These are phyloP conservation scores for Yamadazyma ubonensis DNA, from an alignment of 805 yeast genomes.

Conservation along the genomic window DNA sequence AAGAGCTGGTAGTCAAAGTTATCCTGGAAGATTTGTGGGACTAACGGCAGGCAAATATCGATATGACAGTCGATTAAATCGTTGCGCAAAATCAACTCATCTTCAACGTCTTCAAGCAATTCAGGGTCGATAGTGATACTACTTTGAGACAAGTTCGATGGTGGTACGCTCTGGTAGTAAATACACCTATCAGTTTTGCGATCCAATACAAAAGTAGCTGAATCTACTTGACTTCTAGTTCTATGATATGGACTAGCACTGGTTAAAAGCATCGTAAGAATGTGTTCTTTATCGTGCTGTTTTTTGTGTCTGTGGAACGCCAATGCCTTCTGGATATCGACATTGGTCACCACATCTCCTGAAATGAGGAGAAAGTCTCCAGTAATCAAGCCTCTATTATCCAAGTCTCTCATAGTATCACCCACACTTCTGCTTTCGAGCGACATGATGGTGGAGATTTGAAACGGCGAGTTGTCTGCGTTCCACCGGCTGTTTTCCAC, in stretches of 20 bases:
- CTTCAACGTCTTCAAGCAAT: conserved; percentile 66
- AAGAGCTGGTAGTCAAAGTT: conserved; percentile 91
- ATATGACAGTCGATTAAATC: conserved; percentile 96
- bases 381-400: conserved; percentile 81
- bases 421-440: conserved; percentile 91
- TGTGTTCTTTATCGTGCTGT: conserved; percentile 80
- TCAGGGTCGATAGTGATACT: conserved; percentile 76
- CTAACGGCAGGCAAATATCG: conserved; percentile 92
- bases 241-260: conserved; percentile 83
- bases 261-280: conserved; percentile 89
- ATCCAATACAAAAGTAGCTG: conserved; percentile 83
- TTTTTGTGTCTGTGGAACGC: conserved; percentile 72
- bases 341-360: conserved; percentile 94
- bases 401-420: conserved; percentile 95
- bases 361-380: conserved; percentile 88
- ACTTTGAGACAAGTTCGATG: conserved; percentile 36
- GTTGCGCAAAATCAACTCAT: conserved; percentile 77
- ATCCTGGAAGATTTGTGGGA: conserved; percentile 93
- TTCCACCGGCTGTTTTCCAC: conserved; percentile 72
- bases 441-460: conserved; percentile 73
- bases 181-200: conserved; percentile 71
- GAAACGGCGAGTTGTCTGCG: conserved; percentile 72
- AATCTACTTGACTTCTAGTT: conserved; percentile 75
- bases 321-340: conserved; percentile 73
- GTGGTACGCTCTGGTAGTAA: conserved; percentile 78